A percentile compares a stretch with the other conserved stretches of the same genome.
Evolutionary conservation across 2,329 filamentous ascomycete genomes (phyloP).

Genomic region (Lachnellula hyalina): DNA sequence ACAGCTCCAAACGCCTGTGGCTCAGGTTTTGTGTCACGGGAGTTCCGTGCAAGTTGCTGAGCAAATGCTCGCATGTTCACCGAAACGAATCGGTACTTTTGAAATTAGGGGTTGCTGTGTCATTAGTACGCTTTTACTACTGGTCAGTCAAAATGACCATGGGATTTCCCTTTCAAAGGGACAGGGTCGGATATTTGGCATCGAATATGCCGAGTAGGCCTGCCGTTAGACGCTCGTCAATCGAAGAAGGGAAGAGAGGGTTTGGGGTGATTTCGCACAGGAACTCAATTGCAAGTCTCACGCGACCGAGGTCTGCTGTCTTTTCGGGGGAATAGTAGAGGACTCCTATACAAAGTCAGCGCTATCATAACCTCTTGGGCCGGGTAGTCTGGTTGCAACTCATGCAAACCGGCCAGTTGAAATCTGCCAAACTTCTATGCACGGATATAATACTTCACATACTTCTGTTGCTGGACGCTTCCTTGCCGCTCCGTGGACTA

Average conservation of each 20-base stretch:
- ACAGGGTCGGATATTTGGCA: no score
- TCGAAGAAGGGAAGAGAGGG: slow-evolving; percentile 16
- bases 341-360: slow-evolving; percentile 28
- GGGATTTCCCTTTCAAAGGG: neutral
- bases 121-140: slow-evolving; percentile 5
- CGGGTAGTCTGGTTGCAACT: neutral
- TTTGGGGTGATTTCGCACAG: slow-evolving; percentile 24
- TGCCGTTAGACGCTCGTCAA: slow-evolving; percentile 30
- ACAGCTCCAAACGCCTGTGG: slow-evolving; percentile 8
- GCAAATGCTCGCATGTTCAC: slow-evolving; percentile 15
- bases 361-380: neutral
- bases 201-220: slow-evolving; percentile 9
- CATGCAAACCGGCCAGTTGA: slow-evolving; percentile 1
- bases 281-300: slow-evolving; percentile 27
- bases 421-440: slow-evolving; percentile 9
- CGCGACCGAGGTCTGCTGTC: slow-evolving; percentile 28
- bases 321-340: slow-evolving; percentile 25
- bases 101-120: neutral
- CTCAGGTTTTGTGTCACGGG: slow-evolving; percentile 8
- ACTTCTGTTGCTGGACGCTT: slow-evolving; percentile 30
- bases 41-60: slow-evolving; percentile 9
- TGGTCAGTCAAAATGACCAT: neutral
- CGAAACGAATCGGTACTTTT: slow-evolving; percentile 7
- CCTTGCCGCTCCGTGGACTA: slow-evolving; percentile 17
- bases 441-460: slow-evolving; percentile 19